These are phyloP conservation scores for Acer yangbiense DNA, from an alignment of 345 rosid species.

Conservation along the genomic window DNA sequence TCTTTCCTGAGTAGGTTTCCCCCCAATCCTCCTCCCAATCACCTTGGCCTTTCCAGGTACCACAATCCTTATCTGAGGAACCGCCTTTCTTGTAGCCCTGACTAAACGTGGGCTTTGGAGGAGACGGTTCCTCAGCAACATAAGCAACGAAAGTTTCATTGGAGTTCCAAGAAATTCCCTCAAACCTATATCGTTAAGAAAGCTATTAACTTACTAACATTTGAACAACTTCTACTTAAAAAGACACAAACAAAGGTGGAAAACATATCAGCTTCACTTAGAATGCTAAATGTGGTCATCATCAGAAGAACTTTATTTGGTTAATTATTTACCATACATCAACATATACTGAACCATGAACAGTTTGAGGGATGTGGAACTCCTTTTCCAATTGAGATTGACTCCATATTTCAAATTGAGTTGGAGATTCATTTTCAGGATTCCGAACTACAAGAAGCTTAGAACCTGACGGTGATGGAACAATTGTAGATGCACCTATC, in stretches of 20 bases:
- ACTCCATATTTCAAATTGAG: constrained; percentile 83
- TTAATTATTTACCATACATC: constrained; percentile 75
- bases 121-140: constrained; percentile 78
- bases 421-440: constrained; percentile 78
- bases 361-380: constrained; percentile 67
- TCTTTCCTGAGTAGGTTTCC: constrained; percentile 89
- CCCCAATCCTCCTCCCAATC: constrained; percentile 98
- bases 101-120: constrained; percentile 63
- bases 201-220: constrained; percentile 20
- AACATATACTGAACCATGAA: constrained; percentile 76
- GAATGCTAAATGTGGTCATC: constrained; percentile 6
- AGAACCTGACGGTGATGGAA: constrained; percentile 86
- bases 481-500: constrained; percentile 60
- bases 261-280: constrained; percentile 1
- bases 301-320: constrained; percentile 9
- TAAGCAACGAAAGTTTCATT: constrained; percentile 80
- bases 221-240: background rate
- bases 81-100: constrained; percentile 57
- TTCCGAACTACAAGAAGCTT: constrained; percentile 79
- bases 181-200: constrained; percentile 60
- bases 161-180: constrained; percentile 91
- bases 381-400: constrained; percentile 78
- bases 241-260: background rate
- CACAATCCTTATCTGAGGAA: constrained; percentile 54
- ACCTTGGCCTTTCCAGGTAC: constrained; percentile 48